Base-by-base conservation (phyloP, 257 asterid genomes). In the Leptodermis oblonga region DNA sequence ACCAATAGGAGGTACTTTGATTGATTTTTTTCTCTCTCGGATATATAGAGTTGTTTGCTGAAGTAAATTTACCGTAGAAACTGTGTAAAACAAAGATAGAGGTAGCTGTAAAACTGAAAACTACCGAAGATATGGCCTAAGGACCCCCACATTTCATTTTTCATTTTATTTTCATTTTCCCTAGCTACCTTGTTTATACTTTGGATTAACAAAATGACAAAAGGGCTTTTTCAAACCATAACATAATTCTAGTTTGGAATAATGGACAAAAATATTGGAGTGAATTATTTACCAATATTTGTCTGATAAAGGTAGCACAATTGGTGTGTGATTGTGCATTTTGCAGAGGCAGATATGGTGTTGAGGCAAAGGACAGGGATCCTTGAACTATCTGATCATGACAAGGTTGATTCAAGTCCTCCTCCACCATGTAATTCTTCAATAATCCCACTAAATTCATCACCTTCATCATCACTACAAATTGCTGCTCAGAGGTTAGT, bases 1-100 rank as follows among this genome's bases (percentile, higher is more conserved):
- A 79, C 77, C 83, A 68, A 69, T 86, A 83, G 96, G 96, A 83
- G 95, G 96, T 90, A 85, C 59, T 76, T 85, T 77, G 79, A 79
- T 23, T n/a, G 5, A 28, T 52, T 52, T n/a, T 49, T 68, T 56
- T 25, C 43, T 8, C 25, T 58, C n/a, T n/a, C n/a, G n/a, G n/a
- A n/a, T n/a, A n/a, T n/a, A n/a, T n/a, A n/a, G n/a, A n/a, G n/a
- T n/a, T n/a, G n/a, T n/a, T n/a, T n/a, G n/a, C n/a, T n/a, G n/a
- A n/a, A n/a, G n/a, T n/a, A n/a, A n/a, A n/a, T n/a, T n/a, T n/a
- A n/a, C n/a, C n/a, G n/a, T n/a, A n/a, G n/a, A n/a, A n/a, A n/a
- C n/a, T n/a, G n/a, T n/a, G n/a, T n/a, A n/a, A n/a, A n/a, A n/a
- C n/a, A n/a, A n/a, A n/a, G n/a, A n/a, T n/a, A n/a, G n/a, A n/a